These are phyloP conservation scores for Plenodomus lindquistii DNA, from an alignment of 2,329 filamentous ascomycete species.

Conservation along the genomic window DNA sequence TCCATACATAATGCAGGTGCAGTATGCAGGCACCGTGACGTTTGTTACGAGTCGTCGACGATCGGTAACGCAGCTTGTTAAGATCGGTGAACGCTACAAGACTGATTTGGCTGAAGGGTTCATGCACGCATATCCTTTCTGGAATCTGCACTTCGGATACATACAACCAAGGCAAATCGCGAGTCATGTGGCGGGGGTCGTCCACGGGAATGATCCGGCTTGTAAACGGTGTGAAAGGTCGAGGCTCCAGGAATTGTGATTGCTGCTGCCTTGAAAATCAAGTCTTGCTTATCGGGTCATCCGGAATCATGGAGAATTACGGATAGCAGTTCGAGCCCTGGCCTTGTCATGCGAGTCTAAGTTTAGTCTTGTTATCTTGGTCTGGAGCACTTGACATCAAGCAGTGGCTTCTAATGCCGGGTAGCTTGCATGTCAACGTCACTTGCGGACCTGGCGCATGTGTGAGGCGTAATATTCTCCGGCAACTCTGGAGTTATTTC, in stretches of 20 bases:
- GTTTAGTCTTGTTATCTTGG: neutral
- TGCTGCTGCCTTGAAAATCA: conserved; percentile 15
- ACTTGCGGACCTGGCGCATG: neutral
- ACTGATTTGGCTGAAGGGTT: neutral
- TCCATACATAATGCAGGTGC: neutral
- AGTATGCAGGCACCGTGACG: neutral
- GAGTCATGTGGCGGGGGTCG: neutral
- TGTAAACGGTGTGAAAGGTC: conserved; percentile 19
- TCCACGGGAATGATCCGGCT: conserved; percentile 1
- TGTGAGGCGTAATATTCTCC: neutral
- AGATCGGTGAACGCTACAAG: neutral
- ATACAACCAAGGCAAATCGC: neutral
- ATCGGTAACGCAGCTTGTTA: neutral
- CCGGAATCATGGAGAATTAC: conserved; percentile 10
- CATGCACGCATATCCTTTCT: neutral
- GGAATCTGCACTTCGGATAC: neutral
- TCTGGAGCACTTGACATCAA: neutral
- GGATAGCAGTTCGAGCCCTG: neutral
- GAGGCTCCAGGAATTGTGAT: conserved; percentile 4
- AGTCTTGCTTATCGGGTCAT: conserved; percentile 19
- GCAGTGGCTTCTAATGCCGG: neutral
- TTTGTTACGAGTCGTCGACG: neutral
- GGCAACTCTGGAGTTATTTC: neutral
- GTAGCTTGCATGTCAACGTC: neutral
- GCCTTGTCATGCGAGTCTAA: neutral